A percentile compares a stretch with the other conserved stretches of the same genome.
Evolutionary conservation across 2,329 filamentous ascomycete genomes (phyloP).

Genomic region (Sarocladiaceae sp.): DNA sequence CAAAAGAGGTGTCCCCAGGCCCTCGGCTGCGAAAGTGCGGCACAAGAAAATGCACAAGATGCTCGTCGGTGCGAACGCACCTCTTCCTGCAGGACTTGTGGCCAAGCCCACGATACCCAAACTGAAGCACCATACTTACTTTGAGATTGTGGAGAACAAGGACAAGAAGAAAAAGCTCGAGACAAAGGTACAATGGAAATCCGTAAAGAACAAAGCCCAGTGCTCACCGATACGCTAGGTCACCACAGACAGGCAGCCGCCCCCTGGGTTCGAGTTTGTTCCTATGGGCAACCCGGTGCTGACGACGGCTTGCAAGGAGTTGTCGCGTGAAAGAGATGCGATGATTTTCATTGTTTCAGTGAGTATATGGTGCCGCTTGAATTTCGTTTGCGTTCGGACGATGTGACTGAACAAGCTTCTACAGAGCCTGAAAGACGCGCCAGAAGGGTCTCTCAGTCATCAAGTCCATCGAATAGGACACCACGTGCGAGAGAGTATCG

Average conservation of each 20-base stretch:
- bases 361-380: constrained; percentile 24
- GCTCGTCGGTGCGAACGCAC: constrained; percentile 28
- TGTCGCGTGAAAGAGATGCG: constrained; percentile 57
- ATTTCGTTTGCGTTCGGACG: too few species aligned
- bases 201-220: neutral
- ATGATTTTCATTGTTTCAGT: constrained; percentile 67
- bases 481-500: constrained; percentile 55
- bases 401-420: constrained; percentile 13
- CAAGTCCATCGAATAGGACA: constrained; percentile 58
- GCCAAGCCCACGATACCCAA: constrained; percentile 37
- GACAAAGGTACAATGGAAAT: constrained; percentile 43
- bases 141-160: constrained; percentile 60
- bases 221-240: constrained; percentile 37
- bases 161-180: constrained; percentile 63
- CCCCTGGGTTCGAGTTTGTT: constrained; percentile 59
- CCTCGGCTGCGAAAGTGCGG: constrained; percentile 30
- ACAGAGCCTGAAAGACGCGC: constrained; percentile 25
- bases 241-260: constrained; percentile 46
- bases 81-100: constrained; percentile 29
- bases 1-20: constrained; percentile 27
- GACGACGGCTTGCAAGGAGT: constrained; percentile 58
- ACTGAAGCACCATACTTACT: constrained; percentile 57
- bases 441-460: constrained; percentile 17
- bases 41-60: constrained; percentile 28
- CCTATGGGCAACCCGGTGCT: constrained; percentile 59